Evolutionary conservation across 768 basidiomycete genomes (phyloP), one percentile per base, ranked within the genome.

Genomic region (Trametes punicea): DNA sequence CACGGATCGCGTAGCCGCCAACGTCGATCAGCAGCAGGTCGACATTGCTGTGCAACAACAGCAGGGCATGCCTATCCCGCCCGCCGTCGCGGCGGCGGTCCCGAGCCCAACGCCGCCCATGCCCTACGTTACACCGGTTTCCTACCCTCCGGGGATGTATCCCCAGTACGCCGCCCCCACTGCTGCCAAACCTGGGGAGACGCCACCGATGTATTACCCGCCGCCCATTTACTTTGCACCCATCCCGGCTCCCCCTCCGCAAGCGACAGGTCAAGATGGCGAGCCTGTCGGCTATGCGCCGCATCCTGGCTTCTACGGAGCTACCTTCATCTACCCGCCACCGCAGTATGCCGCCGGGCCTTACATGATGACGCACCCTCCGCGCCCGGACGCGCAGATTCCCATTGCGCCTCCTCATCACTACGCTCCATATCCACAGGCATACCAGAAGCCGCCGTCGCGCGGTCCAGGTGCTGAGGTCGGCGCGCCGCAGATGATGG

Each of bases 1-100:
- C 48, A 65, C 64, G 59, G 80, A 72, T 81, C 81, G 75, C 77
- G 77, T 80, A 80, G 79, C 77, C 74, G 78, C 66, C 76, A 78
- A 61, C 72, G 73, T 76, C 60, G 46, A 51, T 69, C 81, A 81
- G 60, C 57, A 63, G 58, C 62, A 63, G 67, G 63, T 66, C 60
- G 77, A 78, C 73, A 69, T 63, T 65, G 74, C 77, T 48, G 71
- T 73, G 63, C 74, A 75, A 55, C 58, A 40, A 73, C 74, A 57
- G 34, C 34, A 36, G 34, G 71, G 48, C 64, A 67, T 77, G 62
- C 60, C 74, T 64, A 70, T 77, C 61, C 66, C 77, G 42, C 75
- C 73, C 62, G 74, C 73, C 62, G 70, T 72, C 66, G 65, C 72
- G 44, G 73, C 77, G 53, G 69, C 72, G 56, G 72, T 72, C 61